These are phyloP conservation scores for Arthrobotrys musiformis DNA, from an alignment of 2,329 filamentous ascomycete species.

Conservation along the genomic window DNA sequence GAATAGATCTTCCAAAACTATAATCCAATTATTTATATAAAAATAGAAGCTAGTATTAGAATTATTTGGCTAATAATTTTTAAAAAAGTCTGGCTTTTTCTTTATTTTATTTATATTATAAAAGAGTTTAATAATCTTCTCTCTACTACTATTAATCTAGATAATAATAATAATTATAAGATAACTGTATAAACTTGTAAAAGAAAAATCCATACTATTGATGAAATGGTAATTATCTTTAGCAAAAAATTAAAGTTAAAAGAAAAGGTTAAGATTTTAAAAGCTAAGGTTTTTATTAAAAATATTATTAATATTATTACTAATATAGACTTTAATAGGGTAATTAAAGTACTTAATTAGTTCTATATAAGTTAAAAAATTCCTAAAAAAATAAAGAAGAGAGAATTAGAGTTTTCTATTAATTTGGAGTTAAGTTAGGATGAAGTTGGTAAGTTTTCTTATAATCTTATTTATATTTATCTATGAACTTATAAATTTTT, in stretches of 20 bases:
- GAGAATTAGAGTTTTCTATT: background rate
- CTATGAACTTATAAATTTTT: background rate
- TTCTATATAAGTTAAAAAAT: background rate
- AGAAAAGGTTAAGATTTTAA: background rate
- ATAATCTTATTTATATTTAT: background rate
- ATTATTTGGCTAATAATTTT: background rate
- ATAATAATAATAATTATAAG: constrained; percentile 1
- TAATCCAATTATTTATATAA: background rate
- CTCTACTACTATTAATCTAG: background rate
- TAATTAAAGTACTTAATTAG: background rate
- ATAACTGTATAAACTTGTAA: background rate
- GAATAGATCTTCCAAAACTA: background rate
- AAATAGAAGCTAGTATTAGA: background rate
- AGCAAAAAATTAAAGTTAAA: background rate
- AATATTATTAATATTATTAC: background rate
- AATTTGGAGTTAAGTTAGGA: background rate
- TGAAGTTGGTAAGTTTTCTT: background rate
- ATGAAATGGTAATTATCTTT: background rate
- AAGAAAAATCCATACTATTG: background rate
- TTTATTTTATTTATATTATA: background rate
- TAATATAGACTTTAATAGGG: background rate
- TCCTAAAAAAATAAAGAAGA: background rate
- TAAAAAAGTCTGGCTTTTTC: background rate
- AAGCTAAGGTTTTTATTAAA: background rate
- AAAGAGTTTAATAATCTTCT: background rate